A percentile compares a stretch with the other conserved stretches of the same genome.
phyloP scores from a whole-genome alignment of 768 basidiomycete genomes.

The Russula virescens region DNA sequence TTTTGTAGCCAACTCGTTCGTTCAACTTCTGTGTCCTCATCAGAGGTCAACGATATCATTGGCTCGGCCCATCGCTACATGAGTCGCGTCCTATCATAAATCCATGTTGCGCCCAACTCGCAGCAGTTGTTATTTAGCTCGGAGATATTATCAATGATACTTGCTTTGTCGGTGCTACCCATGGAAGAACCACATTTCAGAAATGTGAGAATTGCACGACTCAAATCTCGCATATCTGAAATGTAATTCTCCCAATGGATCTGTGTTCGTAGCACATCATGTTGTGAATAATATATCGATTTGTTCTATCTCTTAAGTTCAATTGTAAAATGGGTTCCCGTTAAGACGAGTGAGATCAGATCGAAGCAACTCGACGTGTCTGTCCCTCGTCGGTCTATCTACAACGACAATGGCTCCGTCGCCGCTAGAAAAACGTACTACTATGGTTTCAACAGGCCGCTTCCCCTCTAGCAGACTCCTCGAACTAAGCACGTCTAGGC shows the following conservation, averaged over 20 bases:
- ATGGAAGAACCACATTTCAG: background rate
- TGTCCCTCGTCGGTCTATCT: background rate
- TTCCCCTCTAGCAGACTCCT: conserved; percentile 17
- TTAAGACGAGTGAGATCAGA: background rate
- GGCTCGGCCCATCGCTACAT: background rate
- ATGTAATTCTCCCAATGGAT: background rate
- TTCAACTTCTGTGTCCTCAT: no score
- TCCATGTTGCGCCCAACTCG: no score
- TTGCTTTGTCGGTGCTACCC: background rate
- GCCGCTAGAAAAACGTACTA: conserved; percentile 15
- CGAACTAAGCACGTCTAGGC: conserved; percentile 10
- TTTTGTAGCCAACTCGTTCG: no score
- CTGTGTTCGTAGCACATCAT: background rate
- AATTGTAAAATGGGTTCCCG: no score
- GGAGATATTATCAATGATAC: background rate
- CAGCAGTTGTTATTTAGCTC: background rate
- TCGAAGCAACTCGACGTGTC: background rate
- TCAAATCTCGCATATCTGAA: background rate
- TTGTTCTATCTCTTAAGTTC: no score
- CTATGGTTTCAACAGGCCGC: conserved; percentile 19
- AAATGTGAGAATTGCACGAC: background rate
- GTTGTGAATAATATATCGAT: no score
- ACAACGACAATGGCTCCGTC: conserved; percentile 8
- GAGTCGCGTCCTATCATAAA: background rate
- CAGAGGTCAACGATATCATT: no score